Conservation (phyloP, 306 rosid species). For the Acacia confusa region DNA sequence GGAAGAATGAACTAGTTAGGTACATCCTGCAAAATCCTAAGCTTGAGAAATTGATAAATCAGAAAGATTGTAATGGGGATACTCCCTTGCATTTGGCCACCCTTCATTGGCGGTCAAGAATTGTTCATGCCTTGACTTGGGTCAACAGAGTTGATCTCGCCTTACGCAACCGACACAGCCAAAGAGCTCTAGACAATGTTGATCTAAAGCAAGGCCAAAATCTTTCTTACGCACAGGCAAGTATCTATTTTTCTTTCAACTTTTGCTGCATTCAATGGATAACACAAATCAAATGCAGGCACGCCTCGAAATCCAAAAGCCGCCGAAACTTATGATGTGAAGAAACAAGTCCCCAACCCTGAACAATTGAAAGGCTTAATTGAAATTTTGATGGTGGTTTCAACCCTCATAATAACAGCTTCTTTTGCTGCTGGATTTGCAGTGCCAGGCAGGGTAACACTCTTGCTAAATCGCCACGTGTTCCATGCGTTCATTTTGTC, state of each 20-base stretch:
- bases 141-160: neutral
- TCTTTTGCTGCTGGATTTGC: slow-evolving; percentile 43
- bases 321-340: neutral
- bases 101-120: neutral
- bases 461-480: neutral
- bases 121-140: slow-evolving; percentile 17
- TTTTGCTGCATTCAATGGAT: too few species aligned
- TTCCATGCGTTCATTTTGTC: slow-evolving; percentile 30
- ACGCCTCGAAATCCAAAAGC: too few species aligned
- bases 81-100: slow-evolving; percentile 43
- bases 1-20: slow-evolving; percentile 10
- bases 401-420: slow-evolving; percentile 32
- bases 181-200: slow-evolving; percentile 2
- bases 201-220: too few species aligned
- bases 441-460: slow-evolving; percentile 5
- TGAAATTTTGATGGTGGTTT: slow-evolving; percentile 28
- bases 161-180: neutral
- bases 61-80: neutral
- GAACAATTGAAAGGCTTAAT: neutral
- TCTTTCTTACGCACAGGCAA: slow-evolving; percentile 6
- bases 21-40: neutral
- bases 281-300: neutral
- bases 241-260: neutral
- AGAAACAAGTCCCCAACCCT: too few species aligned
- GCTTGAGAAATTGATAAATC: slow-evolving; percentile 21